phyloP scores from a whole-genome alignment of 768 basidiomycete genomes.

The Russula olivacea region DNA sequence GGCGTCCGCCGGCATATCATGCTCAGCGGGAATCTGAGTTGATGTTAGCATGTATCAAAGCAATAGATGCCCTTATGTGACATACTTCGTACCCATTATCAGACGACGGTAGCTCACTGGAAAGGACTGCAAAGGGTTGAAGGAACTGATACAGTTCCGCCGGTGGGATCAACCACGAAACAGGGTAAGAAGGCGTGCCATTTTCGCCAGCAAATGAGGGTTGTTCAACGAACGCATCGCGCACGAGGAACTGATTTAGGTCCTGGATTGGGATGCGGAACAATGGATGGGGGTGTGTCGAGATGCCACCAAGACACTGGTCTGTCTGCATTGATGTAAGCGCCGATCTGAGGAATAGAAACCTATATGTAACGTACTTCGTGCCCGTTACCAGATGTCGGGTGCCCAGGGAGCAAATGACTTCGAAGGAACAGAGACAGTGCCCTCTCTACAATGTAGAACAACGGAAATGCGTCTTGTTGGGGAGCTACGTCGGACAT shows the following conservation, averaged over 20 bases:
- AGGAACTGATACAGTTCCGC: neutral
- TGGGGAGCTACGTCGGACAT: too few relatives aligned
- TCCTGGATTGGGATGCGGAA: too few relatives aligned
- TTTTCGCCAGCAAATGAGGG: neutral
- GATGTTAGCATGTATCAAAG: neutral
- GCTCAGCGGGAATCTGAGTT: neutral
- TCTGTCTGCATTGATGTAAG: neutral
- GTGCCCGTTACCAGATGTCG: neutral
- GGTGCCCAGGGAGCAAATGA: neutral
- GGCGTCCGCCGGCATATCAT: too few relatives aligned
- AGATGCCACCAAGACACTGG: too few relatives aligned
- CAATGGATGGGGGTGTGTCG: too few relatives aligned
- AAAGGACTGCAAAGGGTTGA: neutral
- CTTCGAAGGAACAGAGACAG: neutral
- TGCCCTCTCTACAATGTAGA: neutral
- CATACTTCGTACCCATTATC: too few relatives aligned
- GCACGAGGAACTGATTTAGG: neutral
- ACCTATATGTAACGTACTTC: neutral
- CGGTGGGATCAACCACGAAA: too few relatives aligned
- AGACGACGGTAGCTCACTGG: neutral
- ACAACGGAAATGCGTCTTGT: too few relatives aligned
- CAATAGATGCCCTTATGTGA: neutral
- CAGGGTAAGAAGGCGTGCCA: too few relatives aligned
- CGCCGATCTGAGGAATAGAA: neutral
- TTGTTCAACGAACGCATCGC: neutral